Conservation (phyloP, 2,329 filamentous ascomycete genomes). For the Cladosporium phlei region DNA sequence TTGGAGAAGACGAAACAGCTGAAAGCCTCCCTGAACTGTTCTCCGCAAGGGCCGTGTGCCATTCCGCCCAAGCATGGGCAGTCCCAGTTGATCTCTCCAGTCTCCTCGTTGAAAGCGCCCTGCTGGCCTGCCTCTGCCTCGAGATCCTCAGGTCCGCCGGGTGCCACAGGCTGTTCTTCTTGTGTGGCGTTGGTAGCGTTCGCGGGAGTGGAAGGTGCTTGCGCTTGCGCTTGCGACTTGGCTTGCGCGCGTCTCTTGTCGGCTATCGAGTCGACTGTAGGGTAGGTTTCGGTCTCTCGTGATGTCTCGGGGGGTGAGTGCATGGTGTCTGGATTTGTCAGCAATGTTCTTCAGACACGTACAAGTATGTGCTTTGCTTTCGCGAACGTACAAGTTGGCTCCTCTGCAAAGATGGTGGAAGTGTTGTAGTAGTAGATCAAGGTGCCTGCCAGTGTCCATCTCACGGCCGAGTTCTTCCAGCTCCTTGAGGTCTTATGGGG, state of each 20-base stretch:
- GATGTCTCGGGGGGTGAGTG: conserved; percentile 38
- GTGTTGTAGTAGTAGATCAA: conserved; percentile 94
- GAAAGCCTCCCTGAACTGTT: conserved; percentile 91
- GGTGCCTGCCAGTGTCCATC: conserved; percentile 71
- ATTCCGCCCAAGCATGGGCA: conserved; percentile 96
- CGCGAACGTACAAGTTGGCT: conserved; percentile 61
- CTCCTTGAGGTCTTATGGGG: conserved; percentile 65
- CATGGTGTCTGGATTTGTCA: conserved; percentile 25
- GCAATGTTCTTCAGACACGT: background rate
- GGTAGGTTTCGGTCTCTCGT: conserved; percentile 37
- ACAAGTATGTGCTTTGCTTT: background rate
- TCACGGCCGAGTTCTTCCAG: conserved; percentile 71
- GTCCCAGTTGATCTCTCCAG: conserved; percentile 99
- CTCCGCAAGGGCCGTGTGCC: conserved; percentile 91
- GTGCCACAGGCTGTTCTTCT: conserved; percentile 14
- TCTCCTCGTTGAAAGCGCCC: conserved; percentile 96
- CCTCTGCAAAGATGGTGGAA: conserved; percentile 73
- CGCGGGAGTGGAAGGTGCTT: conserved; percentile 14
- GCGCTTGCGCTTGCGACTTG: conserved; percentile 27
- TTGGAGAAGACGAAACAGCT: conserved; percentile 97
- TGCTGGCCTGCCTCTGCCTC: conserved; percentile 81
- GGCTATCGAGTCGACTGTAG: conserved; percentile 42
- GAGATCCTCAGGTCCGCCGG: conserved; percentile 50
- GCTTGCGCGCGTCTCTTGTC: conserved; percentile 37
- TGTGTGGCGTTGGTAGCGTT: conserved; percentile 24